Evolutionary conservation across 352 stramenopile species (phyloP).

Genomic region (Phytophthora lateralis): DNA sequence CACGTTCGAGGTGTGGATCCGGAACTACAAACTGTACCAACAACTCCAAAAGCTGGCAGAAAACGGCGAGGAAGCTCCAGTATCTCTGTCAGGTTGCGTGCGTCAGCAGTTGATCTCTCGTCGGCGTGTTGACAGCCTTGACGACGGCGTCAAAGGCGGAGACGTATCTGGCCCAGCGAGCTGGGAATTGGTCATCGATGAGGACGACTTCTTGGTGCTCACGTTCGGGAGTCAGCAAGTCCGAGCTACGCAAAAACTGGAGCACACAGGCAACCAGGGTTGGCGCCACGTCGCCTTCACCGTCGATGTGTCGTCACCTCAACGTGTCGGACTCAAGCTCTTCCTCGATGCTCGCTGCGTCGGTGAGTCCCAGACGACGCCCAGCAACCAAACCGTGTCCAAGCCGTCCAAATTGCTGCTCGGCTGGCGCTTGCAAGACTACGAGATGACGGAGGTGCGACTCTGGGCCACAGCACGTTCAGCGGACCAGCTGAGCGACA

Average conservation of each 20-base stretch:
- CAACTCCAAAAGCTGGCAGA: constrained; percentile 36
- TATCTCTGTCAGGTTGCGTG: constrained; percentile 11
- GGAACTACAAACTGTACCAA: constrained; percentile 51
- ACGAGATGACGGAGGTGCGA: constrained; percentile 79
- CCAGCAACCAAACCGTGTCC: constrained; percentile 43
- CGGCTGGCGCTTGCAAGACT: constrained; percentile 53
- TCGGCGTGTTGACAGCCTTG: constrained; percentile 22
- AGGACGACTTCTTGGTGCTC: constrained; percentile 53
- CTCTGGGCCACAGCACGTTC: constrained; percentile 76
- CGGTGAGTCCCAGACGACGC: constrained; percentile 46
- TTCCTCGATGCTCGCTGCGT: constrained; percentile 67
- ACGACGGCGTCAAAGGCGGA: constrained; percentile 25
- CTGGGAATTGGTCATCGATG: constrained; percentile 57
- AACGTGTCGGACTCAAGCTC: constrained; percentile 57
- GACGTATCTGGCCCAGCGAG: constrained; percentile 30
- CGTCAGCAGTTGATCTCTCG: constrained; percentile 31
- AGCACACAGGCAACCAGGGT: constrained; percentile 26
- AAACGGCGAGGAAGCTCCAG: constrained; percentile 24
- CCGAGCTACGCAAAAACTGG: constrained; percentile 46
- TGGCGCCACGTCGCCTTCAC: constrained; percentile 82
- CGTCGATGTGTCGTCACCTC: constrained; percentile 58
- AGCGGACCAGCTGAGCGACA: constrained; percentile 76
- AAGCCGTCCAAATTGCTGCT: constrained; percentile 56
- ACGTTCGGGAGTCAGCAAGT: constrained; percentile 52
- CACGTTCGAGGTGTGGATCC: constrained; percentile 79